phyloP scores from a whole-genome alignment of 139 green algal genomes.

The Desmodesmus armatus region DNA sequence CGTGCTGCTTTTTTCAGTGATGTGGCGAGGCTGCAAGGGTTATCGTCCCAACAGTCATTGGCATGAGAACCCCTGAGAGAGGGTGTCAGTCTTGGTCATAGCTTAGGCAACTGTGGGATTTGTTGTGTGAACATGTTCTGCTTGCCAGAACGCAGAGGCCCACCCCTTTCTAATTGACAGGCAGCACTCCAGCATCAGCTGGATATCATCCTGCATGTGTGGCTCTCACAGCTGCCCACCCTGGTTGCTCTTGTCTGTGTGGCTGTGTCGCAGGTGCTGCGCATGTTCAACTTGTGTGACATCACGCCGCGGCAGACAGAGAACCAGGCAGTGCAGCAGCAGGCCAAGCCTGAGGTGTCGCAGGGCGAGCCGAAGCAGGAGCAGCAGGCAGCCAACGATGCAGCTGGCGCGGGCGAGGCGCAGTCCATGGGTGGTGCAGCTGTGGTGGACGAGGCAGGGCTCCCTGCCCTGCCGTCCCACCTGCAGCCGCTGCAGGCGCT shows the following conservation, averaged over 20 bases:
- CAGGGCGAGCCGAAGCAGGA: not conserved
- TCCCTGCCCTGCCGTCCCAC: constrained; percentile 21
- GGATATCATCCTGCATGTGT: not conserved
- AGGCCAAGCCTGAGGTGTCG: not conserved
- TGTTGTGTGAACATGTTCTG: not conserved
- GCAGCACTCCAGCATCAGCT: not conserved
- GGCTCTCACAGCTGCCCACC: not conserved
- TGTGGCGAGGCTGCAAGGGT: too few relatives aligned
- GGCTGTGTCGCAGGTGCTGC: constrained; percentile 63
- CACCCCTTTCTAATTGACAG: not conserved
- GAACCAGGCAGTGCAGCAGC: constrained; percentile 18
- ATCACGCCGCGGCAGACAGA: constrained; percentile 60
- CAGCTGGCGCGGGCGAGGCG: constrained; percentile 11
- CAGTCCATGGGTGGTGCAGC: not conserved
- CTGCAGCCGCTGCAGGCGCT: constrained; percentile 38
- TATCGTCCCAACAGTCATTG: too few relatives aligned
- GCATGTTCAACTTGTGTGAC: constrained; percentile 95
- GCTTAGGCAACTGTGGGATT: not conserved
- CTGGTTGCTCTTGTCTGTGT: not conserved
- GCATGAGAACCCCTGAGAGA: too few relatives aligned
- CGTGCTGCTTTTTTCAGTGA: too few relatives aligned
- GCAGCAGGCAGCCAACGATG: constrained; percentile 1
- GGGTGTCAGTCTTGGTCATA: too few relatives aligned
- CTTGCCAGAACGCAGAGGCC: too few relatives aligned
- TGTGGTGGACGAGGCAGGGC: not conserved